Percentiles rank a stretch among this genome's conserved stretches.
Evolutionary conservation across 2,329 filamentous ascomycete species (phyloP).

Genomic region (Claviceps maximensis): DNA sequence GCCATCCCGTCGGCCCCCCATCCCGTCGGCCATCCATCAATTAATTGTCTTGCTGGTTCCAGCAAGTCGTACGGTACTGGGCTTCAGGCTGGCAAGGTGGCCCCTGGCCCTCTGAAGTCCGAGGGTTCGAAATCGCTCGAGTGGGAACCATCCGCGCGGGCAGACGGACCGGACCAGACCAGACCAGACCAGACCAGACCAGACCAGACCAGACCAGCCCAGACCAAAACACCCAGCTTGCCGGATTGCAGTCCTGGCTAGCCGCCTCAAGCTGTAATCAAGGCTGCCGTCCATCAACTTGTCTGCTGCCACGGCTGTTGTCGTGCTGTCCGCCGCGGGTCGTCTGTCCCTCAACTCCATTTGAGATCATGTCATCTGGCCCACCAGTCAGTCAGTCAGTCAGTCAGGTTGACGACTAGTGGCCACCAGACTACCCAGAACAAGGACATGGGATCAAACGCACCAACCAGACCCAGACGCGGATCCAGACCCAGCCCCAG

Average conservation of each 20-base stretch:
- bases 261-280: not conserved
- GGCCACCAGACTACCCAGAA: too few species aligned
- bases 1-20: not conserved
- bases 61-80: too few species aligned
- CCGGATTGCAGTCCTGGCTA: not conserved
- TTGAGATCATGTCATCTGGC: not conserved
- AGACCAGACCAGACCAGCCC: too few species aligned
- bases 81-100: not conserved
- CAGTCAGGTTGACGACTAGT: not conserved
- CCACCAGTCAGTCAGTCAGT: not conserved
- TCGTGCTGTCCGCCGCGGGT: not conserved
- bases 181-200: too few species aligned
- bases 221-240: not conserved
- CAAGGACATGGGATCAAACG: too few species aligned
- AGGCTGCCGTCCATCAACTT: not conserved
- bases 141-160: not conserved
- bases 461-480: too few species aligned
- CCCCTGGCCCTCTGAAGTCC: too few species aligned
- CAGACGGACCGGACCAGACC: too few species aligned
- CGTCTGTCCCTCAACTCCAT: not conserved
- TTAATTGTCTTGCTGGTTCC: not conserved
- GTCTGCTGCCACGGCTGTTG: not conserved
- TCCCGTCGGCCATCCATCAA: not conserved
- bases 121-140: not conserved
- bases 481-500: too few species aligned